Conservation (phyloP, 1,284 basidiomycete species). For the Anthracocystis panici-leucophaei region DNA sequence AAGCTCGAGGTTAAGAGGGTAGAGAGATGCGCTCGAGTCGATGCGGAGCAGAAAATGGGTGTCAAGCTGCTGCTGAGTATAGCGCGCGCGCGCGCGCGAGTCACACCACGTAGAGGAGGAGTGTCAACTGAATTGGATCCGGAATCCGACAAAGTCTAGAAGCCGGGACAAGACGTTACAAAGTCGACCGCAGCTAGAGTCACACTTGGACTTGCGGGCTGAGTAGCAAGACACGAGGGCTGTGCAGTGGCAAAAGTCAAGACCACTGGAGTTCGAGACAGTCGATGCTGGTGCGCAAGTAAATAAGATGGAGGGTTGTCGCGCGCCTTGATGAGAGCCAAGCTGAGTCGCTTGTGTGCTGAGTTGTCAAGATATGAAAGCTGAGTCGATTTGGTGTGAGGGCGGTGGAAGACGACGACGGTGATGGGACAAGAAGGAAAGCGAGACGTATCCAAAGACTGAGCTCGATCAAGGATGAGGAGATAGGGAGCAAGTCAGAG, state of each 20-base stretch:
- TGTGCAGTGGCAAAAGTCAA: constrained; percentile 22
- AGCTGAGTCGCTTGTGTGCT: constrained; percentile 1
- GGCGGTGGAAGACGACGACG: constrained; percentile 11
- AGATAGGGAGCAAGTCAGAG: neutral
- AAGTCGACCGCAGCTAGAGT: constrained; percentile 1
- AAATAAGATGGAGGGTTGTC: neutral
- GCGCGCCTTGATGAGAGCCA: neutral
- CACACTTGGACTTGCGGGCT: neutral
- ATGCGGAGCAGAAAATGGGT: neutral
- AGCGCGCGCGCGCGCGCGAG: constrained; percentile 40
- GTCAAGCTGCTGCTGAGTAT: constrained; percentile 18
- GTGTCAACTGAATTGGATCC: neutral
- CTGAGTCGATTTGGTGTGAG: constrained; percentile 15
- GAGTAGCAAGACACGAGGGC: constrained; percentile 3
- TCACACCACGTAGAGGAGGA: constrained; percentile 10
- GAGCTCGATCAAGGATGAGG: constrained; percentile 5
- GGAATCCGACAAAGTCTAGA: constrained; percentile 6
- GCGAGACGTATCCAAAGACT: constrained; percentile 5
- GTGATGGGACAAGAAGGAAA: neutral
- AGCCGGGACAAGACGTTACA: neutral
- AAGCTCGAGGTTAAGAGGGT: neutral
- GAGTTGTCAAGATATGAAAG: neutral
- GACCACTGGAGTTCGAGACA: constrained; percentile 7
- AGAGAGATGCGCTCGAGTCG: neutral
- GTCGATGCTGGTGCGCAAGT: constrained; percentile 4